Base-by-base conservation (phyloP, 805 yeast species). In the Yarrowia yakushimensis region DNA sequence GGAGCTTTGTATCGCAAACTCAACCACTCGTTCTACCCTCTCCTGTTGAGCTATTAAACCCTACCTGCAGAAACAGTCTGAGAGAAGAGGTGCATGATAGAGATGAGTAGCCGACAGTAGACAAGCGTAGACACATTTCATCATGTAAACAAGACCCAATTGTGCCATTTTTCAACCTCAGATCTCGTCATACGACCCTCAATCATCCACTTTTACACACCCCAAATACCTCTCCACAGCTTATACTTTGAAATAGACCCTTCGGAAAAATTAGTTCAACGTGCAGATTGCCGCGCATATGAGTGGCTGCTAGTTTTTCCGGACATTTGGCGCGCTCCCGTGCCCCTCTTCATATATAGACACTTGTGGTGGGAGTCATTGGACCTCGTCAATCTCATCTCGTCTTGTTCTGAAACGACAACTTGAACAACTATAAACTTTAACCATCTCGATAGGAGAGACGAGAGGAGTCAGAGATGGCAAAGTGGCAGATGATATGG, bases 41-140 rank as follows among this genome's bases (percentile, higher is more conserved):
- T 20, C 12, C 50, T 18, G 50, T 43, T 43, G 50, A 43, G 50
- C 50, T 43, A 43, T 43, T 43, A 43, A 43, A 43, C 50, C 50
- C 17, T 18, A 33, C 18, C 11, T n/a, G 18, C 37, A 33, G 37
- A 33, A n/a, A 8, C 17, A 31, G 17, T n/a, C 5, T 4, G 10
- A 6, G 37, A n/a, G 20, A n/a, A 33, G 37, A 33, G 20, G 20
- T 33, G 37, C n/a, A n/a, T 31, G 28, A 30, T 30, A 5, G 33
- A 30, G 33, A 30, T 10, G 15, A 30, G 33, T 30, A 30, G n/a
- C n/a, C n/a, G n/a, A n/a, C n/a, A n/a, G 27, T 25, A 25, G 27
- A 25, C 27, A 8, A 25, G 27, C n/a, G n/a, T n/a, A n/a, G n/a
- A n/a, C n/a, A n/a, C n/a, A n/a, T n/a, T n/a, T n/a, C n/a, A n/a